phyloP scores from a whole-genome alignment of 2,329 filamentous ascomycete genomes.

The Penicillium sp. region DNA sequence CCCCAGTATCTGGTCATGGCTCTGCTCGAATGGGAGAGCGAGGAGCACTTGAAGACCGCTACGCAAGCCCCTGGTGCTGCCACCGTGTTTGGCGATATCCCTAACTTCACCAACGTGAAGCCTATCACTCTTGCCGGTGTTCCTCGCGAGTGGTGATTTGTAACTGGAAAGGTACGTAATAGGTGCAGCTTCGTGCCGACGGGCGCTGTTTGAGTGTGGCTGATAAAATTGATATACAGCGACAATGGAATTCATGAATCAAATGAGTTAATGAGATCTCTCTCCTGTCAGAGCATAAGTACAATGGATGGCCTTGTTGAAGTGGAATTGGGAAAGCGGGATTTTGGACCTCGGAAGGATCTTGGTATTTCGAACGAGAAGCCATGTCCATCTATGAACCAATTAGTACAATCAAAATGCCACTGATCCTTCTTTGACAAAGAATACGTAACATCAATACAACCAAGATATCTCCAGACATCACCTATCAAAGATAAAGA shows the following conservation, averaged over 20 bases:
- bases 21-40: constrained; percentile 20
- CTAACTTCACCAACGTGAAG: constrained; percentile 26
- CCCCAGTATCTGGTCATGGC: constrained; percentile 19
- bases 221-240: background rate
- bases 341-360: background rate
- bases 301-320: background rate
- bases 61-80: constrained; percentile 5
- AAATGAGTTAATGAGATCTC: background rate
- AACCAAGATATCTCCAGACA: background rate
- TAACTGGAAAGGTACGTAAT: background rate
- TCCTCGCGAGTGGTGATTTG: background rate
- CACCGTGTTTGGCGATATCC: constrained; percentile 20
- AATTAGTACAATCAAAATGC: background rate
- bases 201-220: no score
- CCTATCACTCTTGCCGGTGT: constrained; percentile 21
- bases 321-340: background rate
- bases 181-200: background rate
- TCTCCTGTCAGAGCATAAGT: background rate
- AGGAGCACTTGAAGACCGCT: constrained; percentile 16
- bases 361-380: background rate
- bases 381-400: background rate
- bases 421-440: background rate
- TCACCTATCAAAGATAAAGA: background rate
- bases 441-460: background rate
- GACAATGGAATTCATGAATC: background rate